Evolutionary conservation across 257 asterid species (phyloP).

Genomic region (Nicotiana undulata): DNA sequence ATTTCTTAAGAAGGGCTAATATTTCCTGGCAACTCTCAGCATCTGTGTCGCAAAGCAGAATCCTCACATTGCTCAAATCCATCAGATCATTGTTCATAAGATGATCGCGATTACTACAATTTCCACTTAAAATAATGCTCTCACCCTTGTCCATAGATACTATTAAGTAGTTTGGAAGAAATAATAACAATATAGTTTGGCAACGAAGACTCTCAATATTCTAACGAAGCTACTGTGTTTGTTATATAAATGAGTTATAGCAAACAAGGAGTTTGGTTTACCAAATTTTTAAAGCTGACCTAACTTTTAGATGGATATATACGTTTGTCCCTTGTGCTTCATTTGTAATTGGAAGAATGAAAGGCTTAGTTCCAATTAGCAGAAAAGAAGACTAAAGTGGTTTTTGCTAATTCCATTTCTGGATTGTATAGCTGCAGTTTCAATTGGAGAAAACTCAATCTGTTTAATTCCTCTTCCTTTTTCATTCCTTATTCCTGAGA

Average conservation of each 20-base stretch:
- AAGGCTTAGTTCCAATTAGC: neutral
- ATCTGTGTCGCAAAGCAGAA: conserved; percentile 43
- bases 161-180: neutral
- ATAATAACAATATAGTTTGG: neutral
- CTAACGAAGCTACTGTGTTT: neutral
- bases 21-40: conserved; percentile 47
- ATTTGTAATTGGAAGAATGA: neutral
- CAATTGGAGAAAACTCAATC: neutral
- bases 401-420: neutral
- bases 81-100: neutral
- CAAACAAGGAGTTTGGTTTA: conserved; percentile 24
- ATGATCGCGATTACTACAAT: neutral
- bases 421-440: neutral
- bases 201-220: neutral
- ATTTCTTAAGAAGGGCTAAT: conserved; percentile 38
- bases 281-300: conserved; percentile 18
- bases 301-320: neutral
- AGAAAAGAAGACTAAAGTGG: neutral
- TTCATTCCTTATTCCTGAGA: neutral
- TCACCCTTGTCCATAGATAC: conserved; percentile 19
- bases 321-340: neutral
- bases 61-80: conserved; percentile 33
- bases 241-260: neutral
- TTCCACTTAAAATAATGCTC: conserved; percentile 1
- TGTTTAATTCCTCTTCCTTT: neutral